Percentiles rank a stretch among this genome's conserved stretches.
These are phyloP conservation scores for Nannizziopsis arthrosporioides DNA, from an alignment of 2,329 filamentous ascomycete genomes.

Conservation along the genomic window DNA sequence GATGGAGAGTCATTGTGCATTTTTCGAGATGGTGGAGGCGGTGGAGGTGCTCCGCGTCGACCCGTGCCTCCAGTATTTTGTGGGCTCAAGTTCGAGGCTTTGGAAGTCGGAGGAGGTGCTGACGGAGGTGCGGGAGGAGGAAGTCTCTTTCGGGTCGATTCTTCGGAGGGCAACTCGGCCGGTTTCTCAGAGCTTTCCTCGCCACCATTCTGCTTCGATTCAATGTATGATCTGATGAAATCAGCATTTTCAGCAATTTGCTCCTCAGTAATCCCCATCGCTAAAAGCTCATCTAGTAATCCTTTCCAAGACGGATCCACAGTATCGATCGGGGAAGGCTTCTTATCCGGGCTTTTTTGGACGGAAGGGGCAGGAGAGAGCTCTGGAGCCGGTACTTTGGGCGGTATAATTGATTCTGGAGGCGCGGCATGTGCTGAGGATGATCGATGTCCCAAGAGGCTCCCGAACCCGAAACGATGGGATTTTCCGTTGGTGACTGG, in stretches of 20 bases:
- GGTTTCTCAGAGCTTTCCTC: conserved; percentile 19
- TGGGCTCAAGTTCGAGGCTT: conserved; percentile 42
- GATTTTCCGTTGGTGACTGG: conserved; percentile 37
- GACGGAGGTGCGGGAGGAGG: conserved; percentile 54
- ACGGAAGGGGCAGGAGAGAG: conserved; percentile 21
- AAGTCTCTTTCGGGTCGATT: conserved; percentile 41
- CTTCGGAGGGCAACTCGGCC: conserved; percentile 30
- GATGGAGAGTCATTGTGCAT: conserved; percentile 28
- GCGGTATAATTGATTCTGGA: conserved; percentile 42
- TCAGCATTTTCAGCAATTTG: conserved; percentile 56
- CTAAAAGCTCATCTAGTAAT: conserved; percentile 48
- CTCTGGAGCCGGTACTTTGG: conserved; percentile 18
- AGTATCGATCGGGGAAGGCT: conserved; percentile 40
- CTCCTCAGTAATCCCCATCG: conserved; percentile 57
- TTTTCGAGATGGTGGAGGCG: conserved; percentile 43
- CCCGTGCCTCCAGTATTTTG: conserved; percentile 48
- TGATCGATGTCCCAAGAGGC: conserved; percentile 41
- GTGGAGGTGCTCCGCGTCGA: conserved; percentile 49
- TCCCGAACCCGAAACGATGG: conserved; percentile 43
- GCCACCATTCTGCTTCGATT: conserved; percentile 48
- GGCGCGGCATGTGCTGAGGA: conserved; percentile 29
- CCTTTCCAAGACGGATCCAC: conserved; percentile 52
- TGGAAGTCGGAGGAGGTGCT: conserved; percentile 30
- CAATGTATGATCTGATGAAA: conserved; percentile 57
- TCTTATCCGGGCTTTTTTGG: conserved; percentile 25